Conservation (phyloP, 768 basidiomycete genomes). For the Omphalotus guepiniiformis region DNA sequence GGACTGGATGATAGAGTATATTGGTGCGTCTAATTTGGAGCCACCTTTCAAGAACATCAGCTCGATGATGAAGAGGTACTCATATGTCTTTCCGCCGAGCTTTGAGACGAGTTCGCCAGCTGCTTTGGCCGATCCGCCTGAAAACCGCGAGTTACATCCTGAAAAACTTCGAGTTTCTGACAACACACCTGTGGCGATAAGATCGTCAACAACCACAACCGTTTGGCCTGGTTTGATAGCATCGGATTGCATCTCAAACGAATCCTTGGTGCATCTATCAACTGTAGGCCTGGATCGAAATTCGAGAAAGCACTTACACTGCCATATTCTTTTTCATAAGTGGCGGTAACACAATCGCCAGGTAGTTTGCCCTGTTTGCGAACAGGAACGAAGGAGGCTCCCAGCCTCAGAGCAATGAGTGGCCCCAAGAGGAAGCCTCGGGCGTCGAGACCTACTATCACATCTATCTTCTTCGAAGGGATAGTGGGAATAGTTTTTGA, state of each 20-base stretch:
- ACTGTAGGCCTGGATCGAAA: not conserved
- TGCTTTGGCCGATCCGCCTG: constrained; percentile 91
- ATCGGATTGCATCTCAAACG: constrained; percentile 93
- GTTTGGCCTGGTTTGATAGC: constrained; percentile 79
- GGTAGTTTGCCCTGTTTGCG: constrained; percentile 95
- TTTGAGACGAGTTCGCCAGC: constrained; percentile 85
- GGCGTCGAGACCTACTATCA: constrained; percentile 92
- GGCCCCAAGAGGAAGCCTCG: constrained; percentile 95
- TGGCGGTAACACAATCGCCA: constrained; percentile 67
- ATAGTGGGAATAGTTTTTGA: constrained; percentile 66
- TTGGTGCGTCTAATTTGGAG: constrained; percentile 78
- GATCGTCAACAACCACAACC: constrained; percentile 88
- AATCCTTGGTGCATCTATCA: constrained; percentile 54
- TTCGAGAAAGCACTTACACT: constrained; percentile 42
- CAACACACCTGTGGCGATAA: constrained; percentile 88
- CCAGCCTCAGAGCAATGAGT: constrained; percentile 82
- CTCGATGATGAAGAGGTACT: constrained; percentile 95
- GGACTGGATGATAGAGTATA: constrained; percentile 83
- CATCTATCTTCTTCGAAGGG: constrained; percentile 72
- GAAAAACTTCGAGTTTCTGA: not conserved
- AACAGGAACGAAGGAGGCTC: constrained; percentile 94
- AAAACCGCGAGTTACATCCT: constrained; percentile 4
- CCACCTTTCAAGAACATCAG: constrained; percentile 69
- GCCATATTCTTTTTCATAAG: constrained; percentile 93
- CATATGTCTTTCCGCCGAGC: constrained; percentile 79